Evolutionary conservation across 768 basidiomycete genomes (phyloP), one percentile per base, ranked within the genome.

Genomic region (Strobilomyces echinocephalus): DNA sequence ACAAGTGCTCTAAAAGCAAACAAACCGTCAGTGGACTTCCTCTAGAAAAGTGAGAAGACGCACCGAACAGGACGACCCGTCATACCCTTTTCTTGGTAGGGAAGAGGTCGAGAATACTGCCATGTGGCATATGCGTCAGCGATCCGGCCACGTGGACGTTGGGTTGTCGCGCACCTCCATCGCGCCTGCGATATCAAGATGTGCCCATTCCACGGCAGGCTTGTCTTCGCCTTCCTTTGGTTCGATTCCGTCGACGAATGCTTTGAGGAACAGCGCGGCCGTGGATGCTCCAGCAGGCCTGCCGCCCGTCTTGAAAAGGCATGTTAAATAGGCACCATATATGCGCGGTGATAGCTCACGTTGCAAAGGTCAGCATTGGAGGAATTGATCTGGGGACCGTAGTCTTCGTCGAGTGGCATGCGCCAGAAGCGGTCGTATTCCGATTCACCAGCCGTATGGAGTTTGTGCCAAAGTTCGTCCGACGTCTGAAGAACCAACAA

Each of bases 381-480:
- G 8, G 76, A 76, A 65, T 83, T 70, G 61, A 95, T 93, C 66
- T 90, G 89, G 11, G 82, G 79, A 1, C 80, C 83, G 59, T 78
- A 95, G 52, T 85, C 88, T 41, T 91, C 88, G 60, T 90, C 85
- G 49, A 95, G 80, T 10, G 91, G 91, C 84, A 94, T 83, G 26
- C 91, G 82, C 91, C 91, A 94, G 77, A 95, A 85, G 50, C 84
- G 82, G 69, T 92, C 90, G 63, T 87, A 80, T 62, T 91, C 88
- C 14, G 71, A 69, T 71, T 84, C 81, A 11, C 88, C 90, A 3
- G 91, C 90, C 3, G 65, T 73, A 56, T 81, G 74, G 11, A 95
- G 78, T 50, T 79, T 74, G 35, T 78, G 62, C 88, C 89, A 94
- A 18, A 95, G 82, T 21, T 75, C 70, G 57, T 90, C 85, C 3